Evolutionary conservation across 2,329 filamentous ascomycete species (phyloP).

Genomic region (Colletotrichum truncatum): DNA sequence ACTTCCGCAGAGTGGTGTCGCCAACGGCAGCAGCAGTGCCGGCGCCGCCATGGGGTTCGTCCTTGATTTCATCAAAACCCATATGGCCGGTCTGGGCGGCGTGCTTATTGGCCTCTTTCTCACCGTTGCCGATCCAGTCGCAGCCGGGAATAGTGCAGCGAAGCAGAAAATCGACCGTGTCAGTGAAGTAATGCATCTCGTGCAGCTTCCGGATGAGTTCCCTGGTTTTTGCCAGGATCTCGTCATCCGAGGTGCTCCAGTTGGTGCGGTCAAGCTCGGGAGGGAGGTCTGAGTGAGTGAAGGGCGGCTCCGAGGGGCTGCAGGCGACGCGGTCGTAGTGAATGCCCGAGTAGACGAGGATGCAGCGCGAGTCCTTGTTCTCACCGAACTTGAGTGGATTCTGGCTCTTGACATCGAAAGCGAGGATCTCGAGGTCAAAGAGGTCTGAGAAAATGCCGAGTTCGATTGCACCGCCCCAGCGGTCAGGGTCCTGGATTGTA

Average conservation of each 20-base stretch:
- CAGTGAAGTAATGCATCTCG: constrained; percentile 85
- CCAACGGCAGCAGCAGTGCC: background rate
- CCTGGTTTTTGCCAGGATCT: constrained; percentile 75
- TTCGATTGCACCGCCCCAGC: constrained; percentile 94
- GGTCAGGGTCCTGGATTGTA: constrained; percentile 81
- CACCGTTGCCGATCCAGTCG: constrained; percentile 73
- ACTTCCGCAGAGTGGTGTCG: constrained; percentile 75
- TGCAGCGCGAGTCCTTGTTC: constrained; percentile 72
- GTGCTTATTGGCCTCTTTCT: constrained; percentile 70
- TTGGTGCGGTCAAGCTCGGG: constrained; percentile 78
- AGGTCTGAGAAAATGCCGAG: constrained; percentile 85
- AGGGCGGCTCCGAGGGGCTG: constrained; percentile 67
- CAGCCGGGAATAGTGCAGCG: constrained; percentile 76
- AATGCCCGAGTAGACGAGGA: constrained; percentile 90
- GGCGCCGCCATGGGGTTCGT: constrained; percentile 53
- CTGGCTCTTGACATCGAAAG: constrained; percentile 73
- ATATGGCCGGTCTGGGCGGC: constrained; percentile 68
- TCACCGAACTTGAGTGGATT: constrained; percentile 76
- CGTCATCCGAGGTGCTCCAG: constrained; percentile 65
- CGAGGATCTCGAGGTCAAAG: constrained; percentile 86
- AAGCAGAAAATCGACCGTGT: constrained; percentile 82
- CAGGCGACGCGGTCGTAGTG: constrained; percentile 93
- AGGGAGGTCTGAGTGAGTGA: constrained; percentile 64
- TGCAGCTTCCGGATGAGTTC: constrained; percentile 72
- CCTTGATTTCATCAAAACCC: constrained; percentile 74